Evolutionary conservation across 176 grass and related monocot genomes (phyloP).

Genomic region (Zea mays): Zm-B73-REFERENCE-NAM-5.0 NC_050100.1:67388501-67389000

Average conservation of each 20-base stretch:
- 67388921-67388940: not conserved
- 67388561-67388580: constrained; percentile 8
- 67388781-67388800: not conserved
- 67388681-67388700: constrained; percentile 25
- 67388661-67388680: not conserved
- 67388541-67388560: constrained; percentile 40
- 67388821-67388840: constrained; percentile 9
- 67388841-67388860: not conserved
- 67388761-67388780: constrained; percentile 42
- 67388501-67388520: constrained; percentile 44
- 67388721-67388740: constrained; percentile 52
- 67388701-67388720: constrained; percentile 44
- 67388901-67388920: not conserved
- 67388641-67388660: constrained; percentile 11
- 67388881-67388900: not conserved
- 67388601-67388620: constrained; percentile 46
- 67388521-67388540: constrained; percentile 59
- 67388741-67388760: constrained; percentile 49
- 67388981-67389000: not conserved
- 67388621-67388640: constrained; percentile 37
- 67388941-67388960: constrained; percentile 53
- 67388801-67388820: not conserved
- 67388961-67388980: constrained; percentile 23
- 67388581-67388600: constrained; percentile 43
- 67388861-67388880: not conserved